Evolutionary conservation across 2,329 filamentous ascomycete genomes (phyloP), one percentile per base, ranked within the genome.

Genomic region (Hortaea werneckii): DNA sequence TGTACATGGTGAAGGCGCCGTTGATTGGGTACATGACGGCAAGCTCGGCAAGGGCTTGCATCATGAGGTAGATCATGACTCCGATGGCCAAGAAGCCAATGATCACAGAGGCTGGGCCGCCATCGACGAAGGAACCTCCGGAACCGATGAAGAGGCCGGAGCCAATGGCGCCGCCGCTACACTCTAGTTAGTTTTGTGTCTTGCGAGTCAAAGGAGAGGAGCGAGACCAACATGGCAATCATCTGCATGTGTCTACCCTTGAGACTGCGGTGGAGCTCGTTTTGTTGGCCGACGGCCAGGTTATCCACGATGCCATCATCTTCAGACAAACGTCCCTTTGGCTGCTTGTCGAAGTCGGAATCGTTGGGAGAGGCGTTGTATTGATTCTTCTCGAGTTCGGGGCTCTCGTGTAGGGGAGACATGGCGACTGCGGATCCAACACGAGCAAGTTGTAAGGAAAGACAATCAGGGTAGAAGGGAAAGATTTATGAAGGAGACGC

Each of bases 191-290:
- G 12, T 10, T 4, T 37, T 38, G 20, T 38, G 20, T 20, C 20
- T 20, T 20, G 20, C 20, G 4, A 20, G 20, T 20, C 20, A 4
- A 20, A 20, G 20, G 20, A 20, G 20, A 20, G 20, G 20, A 20
- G 20, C 20, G 20, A 20, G n/a, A 20, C 20, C 20, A 20, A 20
- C 20, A 95, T 94, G 10, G 90, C 90, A 72, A 95, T 95, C 90
- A 95, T 95, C 70, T 95, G 89, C 62, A 95, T 63, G 71, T 96
- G 90, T 41, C 88, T 76, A 13, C 82, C 80, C 67, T 94, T 41
- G 20, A 45, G 28, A 2, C 12, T 26, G 43, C 43, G 43, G 4
- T 20, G 20, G 20, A 20, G 20, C 20, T 20, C 20, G 34, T 44
- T 20, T 4, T 20, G 20, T 20, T 20, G 20, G 20, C 20, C 20